Evolutionary conservation across 2,329 filamentous ascomycete genomes (phyloP).

Genomic region (Phoma sp.): DNA sequence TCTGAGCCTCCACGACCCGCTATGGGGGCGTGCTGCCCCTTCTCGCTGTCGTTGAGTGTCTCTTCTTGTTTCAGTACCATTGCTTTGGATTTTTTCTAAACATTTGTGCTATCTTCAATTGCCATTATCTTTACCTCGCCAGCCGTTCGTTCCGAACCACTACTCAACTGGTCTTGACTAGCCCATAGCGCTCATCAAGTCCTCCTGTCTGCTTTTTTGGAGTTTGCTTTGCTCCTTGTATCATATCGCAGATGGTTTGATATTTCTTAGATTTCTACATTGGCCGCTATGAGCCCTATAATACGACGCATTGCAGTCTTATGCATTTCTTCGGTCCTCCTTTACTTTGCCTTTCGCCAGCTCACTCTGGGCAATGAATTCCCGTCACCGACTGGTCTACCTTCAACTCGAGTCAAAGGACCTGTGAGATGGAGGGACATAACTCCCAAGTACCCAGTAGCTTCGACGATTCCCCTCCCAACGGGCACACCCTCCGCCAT

Average conservation of each 20-base stretch:
- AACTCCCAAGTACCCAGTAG: constrained; percentile 40
- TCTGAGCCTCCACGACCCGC: constrained; percentile 16
- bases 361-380: constrained; percentile 27
- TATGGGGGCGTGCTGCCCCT: constrained; percentile 17
- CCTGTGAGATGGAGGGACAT: constrained; percentile 47
- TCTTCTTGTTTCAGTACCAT: not conserved
- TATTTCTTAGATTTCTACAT: not conserved
- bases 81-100: not conserved
- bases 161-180: constrained; percentile 1
- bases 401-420: constrained; percentile 34
- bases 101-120: not conserved
- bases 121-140: not conserved
- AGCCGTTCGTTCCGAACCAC: constrained; percentile 5
- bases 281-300: constrained; percentile 35
- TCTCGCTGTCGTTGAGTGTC: not conserved
- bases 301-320: constrained; percentile 41
- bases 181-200: not conserved
- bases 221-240: not conserved
- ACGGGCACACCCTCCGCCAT: constrained; percentile 38
- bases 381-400: constrained; percentile 31
- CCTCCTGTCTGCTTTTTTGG: not conserved
- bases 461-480: constrained; percentile 43
- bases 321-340: constrained; percentile 33
- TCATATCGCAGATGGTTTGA: constrained; percentile 9
- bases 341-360: constrained; percentile 43